Evolutionary conservation across 164 flowering plant species (phyloP).

Genomic region (Protea cynaroides): DNA sequence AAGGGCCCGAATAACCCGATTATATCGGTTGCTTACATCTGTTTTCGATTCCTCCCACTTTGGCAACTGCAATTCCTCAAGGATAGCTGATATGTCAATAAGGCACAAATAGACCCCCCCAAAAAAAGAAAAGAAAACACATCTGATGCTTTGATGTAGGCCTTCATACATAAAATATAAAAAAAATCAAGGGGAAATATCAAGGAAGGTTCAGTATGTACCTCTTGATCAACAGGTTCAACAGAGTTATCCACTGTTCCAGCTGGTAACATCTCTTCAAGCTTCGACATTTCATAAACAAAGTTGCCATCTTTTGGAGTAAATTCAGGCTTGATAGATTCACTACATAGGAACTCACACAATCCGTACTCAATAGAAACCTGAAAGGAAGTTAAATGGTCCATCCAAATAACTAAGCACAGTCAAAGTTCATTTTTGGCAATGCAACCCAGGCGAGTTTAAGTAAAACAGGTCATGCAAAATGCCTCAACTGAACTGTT

Average conservation of each 20-base stretch:
- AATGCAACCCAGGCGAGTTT: too few species aligned
- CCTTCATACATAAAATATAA: not conserved
- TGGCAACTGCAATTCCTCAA: conserved; percentile 50
- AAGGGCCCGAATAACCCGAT: conserved; percentile 39
- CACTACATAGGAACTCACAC: conserved; percentile 61
- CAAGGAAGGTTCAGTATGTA: conserved; percentile 5
- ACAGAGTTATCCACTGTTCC: conserved; percentile 60
- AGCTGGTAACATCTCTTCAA: conserved; percentile 60
- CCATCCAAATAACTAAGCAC: too few species aligned
- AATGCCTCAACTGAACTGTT: too few species aligned
- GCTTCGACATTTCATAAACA: conserved; percentile 44
- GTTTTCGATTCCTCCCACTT: conserved; percentile 53
- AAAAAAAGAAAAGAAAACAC: not conserved
- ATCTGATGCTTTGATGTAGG: not conserved
- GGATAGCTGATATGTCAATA: conserved; percentile 5
- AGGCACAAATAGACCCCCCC: not conserved
- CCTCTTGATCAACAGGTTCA: conserved; percentile 52
- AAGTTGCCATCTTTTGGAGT: conserved; percentile 67
- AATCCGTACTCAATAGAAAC: conserved; percentile 82
- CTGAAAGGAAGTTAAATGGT: conserved; percentile 18
- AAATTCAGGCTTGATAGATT: conserved; percentile 38
- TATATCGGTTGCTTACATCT: conserved; percentile 51
- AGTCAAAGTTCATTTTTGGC: too few species aligned
- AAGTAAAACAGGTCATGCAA: too few species aligned
- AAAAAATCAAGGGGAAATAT: not conserved